Percentiles rank a stretch among this genome's conserved stretches.
Conservation (phyloP, 768 basidiomycete genomes). For the Favolaschia claudopus region DNA sequence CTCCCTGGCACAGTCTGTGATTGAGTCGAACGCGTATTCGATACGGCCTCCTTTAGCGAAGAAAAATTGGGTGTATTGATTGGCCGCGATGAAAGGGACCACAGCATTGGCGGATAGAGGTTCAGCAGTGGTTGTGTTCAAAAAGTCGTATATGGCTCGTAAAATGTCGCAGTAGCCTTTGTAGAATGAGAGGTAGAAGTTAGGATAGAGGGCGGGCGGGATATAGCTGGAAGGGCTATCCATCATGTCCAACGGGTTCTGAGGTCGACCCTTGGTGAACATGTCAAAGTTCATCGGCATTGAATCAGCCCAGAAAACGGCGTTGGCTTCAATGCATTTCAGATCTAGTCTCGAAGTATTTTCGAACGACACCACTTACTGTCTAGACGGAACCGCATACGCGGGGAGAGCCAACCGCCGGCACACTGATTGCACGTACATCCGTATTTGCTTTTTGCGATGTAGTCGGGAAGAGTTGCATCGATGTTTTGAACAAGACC, state of each 20-base stretch:
- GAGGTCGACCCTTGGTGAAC: slow-evolving; percentile 10
- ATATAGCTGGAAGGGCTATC: slow-evolving; percentile 7
- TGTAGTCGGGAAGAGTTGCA: neutral
- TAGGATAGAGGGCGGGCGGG: slow-evolving; percentile 13
- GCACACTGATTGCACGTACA: slow-evolving; percentile 8
- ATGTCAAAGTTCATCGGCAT: slow-evolving; percentile 13
- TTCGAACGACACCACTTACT: slow-evolving; percentile 5
- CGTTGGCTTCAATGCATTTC: neutral
- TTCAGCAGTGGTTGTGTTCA: slow-evolving; percentile 12
- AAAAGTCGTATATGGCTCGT: slow-evolving; percentile 25
- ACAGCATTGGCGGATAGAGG: slow-evolving; percentile 5
- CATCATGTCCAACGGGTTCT: neutral
- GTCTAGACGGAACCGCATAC: slow-evolving; percentile 25
- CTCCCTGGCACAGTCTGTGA: slow-evolving; percentile 33
- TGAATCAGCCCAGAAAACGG: slow-evolving; percentile 8
- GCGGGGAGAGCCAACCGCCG: slow-evolving; percentile 11
- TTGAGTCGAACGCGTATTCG: slow-evolving; percentile 38
- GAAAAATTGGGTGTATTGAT: slow-evolving; percentile 19
- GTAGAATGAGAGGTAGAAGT: slow-evolving; percentile 33
- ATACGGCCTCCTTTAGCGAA: slow-evolving; percentile 36
- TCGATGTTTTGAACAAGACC: slow-evolving; percentile 6
- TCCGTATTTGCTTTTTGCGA: slow-evolving; percentile 8
- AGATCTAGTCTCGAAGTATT: too few relatives aligned
- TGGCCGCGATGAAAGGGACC: neutral
- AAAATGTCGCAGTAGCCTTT: slow-evolving; percentile 36